Base-by-base conservation (phyloP, 129 eudicot genomes). In the Deinandra increscens region DNA sequence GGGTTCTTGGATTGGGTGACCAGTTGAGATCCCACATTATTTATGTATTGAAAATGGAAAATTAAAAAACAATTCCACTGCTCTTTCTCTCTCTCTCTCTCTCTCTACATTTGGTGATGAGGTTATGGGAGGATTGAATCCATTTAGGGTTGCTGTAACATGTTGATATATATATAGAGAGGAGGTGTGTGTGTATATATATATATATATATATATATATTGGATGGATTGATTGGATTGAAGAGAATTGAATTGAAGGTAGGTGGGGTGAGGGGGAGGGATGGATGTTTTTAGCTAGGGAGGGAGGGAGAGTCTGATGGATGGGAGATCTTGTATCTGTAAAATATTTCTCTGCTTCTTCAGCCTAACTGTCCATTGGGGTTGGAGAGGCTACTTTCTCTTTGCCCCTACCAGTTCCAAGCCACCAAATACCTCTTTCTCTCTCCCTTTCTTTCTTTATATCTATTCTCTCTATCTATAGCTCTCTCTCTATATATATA, bases 1-100 rank as follows among this genome's bases (percentile, higher is more conserved):
- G 73, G 59, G 39, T 53, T 49, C 50, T 75, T 41, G 61, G 81
- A 66, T 81, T 83, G 31, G 92, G 90, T 37, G 89, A 87, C 64
- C 84, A 81, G 79, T 91, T 91, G 26, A 91, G 93, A 88, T 91
- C 82, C 97, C 97, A 91, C 97, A 91, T 91, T 85, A 78, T 50
- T 65, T 54, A 15, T 63, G 49, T 2, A 17, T 33, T 29, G 2
- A 37, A 50, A 43, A n/a, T 41, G 1, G 3, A 26, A 26, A 26
- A 26, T 26, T 1, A 26, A 26, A 26, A 26, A 26, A n/a, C n/a
- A n/a, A n/a, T n/a, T n/a, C n/a, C n/a, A n/a, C n/a, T n/a, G n/a
- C n/a, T n/a, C n/a, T n/a, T n/a, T n/a, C n/a, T n/a, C n/a, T n/a
- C n/a, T 37, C 51, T 20, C 17, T 56, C 14, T 61, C 50, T 72